A percentile compares a stretch with the other conserved stretches of the same genome.
Evolutionary conservation across 2,329 filamentous ascomycete genomes (phyloP).

Genomic region (Cryphonectria naterciae): DNA sequence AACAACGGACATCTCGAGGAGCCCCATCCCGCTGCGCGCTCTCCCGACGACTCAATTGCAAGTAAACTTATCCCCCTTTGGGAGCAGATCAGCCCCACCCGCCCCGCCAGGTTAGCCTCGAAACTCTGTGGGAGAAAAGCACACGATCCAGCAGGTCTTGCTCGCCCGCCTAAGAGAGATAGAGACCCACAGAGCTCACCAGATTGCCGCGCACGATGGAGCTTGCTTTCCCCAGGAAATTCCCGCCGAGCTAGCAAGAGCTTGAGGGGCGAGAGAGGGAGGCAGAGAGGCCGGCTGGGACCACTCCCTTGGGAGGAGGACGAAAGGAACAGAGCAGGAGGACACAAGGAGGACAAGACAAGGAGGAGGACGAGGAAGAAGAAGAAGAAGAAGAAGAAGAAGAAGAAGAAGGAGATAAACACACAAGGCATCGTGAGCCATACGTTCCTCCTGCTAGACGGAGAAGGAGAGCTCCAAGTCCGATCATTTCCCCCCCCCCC

Average conservation of each 20-base stretch:
- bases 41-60: slow-evolving; percentile 6
- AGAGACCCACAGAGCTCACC: slow-evolving; percentile 22
- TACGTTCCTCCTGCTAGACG: neutral
- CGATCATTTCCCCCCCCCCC: neutral
- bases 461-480: neutral
- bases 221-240: slow-evolving; percentile 29
- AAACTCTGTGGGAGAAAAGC: slow-evolving; percentile 1
- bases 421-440: neutral
- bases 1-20: neutral
- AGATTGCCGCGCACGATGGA: slow-evolving; percentile 26
- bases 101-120: slow-evolving; percentile 7
- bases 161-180: slow-evolving; percentile 4
- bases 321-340: neutral
- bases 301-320: neutral
- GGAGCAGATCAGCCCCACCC: slow-evolving; percentile 1
- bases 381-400: no score
- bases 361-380: no score
- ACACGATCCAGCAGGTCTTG: neutral
- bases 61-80: neutral
- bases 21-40: neutral
- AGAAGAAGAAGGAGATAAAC: no score
- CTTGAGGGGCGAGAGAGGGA: neutral
- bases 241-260: slow-evolving; percentile 19
- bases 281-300: neutral
- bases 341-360: neutral